Conservation (phyloP, 495 filamentous ascomycete species). For the Aspergillus nanangensis region DNA sequence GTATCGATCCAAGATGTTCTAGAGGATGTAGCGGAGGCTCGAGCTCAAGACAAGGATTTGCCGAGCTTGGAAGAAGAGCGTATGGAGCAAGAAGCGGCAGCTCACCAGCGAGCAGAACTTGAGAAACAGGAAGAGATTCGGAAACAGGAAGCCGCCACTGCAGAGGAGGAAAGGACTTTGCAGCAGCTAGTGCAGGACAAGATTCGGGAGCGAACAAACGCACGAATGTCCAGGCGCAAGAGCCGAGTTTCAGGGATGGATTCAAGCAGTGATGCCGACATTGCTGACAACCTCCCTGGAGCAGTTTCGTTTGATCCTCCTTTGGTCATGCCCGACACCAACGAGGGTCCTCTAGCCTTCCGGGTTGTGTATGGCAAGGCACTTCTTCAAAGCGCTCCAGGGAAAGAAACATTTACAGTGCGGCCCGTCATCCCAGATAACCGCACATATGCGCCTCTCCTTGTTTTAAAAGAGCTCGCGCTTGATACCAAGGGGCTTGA, state of each 20-base stretch:
- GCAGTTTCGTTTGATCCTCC: conserved; percentile 68
- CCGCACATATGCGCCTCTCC: conserved; percentile 45
- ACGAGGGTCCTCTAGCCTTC: conserved; percentile 55
- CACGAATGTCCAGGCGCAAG: conserved; percentile 31
- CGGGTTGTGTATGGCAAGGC: conserved; percentile 60
- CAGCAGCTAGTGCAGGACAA: conserved; percentile 75
- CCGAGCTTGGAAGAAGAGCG: conserved; percentile 90
- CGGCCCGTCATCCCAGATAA: conserved; percentile 55
- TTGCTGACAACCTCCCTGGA: conserved; percentile 35
- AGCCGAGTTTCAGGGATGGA: conserved; percentile 35
- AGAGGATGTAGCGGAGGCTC: conserved; percentile 75
- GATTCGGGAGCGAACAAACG: conserved; percentile 47
- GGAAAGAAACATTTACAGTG: conserved; percentile 61
- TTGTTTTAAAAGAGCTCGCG: conserved; percentile 62
- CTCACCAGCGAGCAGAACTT: conserved; percentile 48
- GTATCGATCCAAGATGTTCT: conserved; percentile 79
- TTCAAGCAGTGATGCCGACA: conserved; percentile 23
- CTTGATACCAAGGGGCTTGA: conserved; percentile 31
- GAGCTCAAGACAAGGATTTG: conserved; percentile 64
- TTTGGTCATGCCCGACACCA: conserved; percentile 53
- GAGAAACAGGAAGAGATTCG: conserved; percentile 48
- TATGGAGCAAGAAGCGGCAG: conserved; percentile 60
- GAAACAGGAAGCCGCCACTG: conserved; percentile 50
- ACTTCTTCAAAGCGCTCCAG: conserved; percentile 50
- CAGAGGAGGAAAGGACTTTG: conserved; percentile 71